These are phyloP conservation scores for Penicillium sp. DNA, from an alignment of 2,329 filamentous ascomycete genomes.

Conservation along the genomic window DNA sequence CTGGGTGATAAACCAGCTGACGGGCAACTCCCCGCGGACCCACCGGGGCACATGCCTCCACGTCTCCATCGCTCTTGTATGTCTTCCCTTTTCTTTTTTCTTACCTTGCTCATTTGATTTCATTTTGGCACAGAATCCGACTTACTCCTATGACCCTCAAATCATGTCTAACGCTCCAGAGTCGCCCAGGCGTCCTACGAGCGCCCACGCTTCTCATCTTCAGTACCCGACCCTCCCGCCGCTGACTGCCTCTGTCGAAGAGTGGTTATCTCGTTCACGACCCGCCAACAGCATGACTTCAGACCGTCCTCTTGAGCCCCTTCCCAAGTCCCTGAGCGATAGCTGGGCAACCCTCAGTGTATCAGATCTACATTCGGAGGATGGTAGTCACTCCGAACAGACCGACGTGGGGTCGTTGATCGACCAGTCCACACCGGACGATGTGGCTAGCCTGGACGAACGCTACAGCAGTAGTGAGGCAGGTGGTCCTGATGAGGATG, in stretches of 20 bases:
- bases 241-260: constrained; percentile 39
- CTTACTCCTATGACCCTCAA: constrained; percentile 1
- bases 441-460: constrained; percentile 46
- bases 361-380: constrained; percentile 46
- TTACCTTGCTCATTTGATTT: not conserved
- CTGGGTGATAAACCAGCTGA: constrained; percentile 11
- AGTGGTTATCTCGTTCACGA: constrained; percentile 44
- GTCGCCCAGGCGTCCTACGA: constrained; percentile 29
- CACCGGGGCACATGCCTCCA: constrained; percentile 21
- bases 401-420: constrained; percentile 47
- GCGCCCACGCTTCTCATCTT: constrained; percentile 30
- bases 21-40: constrained; percentile 20
- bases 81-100: constrained; percentile 10
- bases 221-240: constrained; percentile 45
- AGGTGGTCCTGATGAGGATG: constrained; percentile 33
- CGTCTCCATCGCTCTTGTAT: constrained; percentile 14
- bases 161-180: constrained; percentile 42
- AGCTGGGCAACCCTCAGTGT: constrained; percentile 49
- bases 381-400: constrained; percentile 46
- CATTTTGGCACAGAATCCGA: constrained; percentile 3
- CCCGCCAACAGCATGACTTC: constrained; percentile 45
- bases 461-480: constrained; percentile 39
- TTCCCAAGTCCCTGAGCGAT: constrained; percentile 40
- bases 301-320: constrained; percentile 28
- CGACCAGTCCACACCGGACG: constrained; percentile 43